Evolutionary conservation across 1,284 basidiomycete species (phyloP).

Genomic region (Rhodotorula sp.): DNA sequence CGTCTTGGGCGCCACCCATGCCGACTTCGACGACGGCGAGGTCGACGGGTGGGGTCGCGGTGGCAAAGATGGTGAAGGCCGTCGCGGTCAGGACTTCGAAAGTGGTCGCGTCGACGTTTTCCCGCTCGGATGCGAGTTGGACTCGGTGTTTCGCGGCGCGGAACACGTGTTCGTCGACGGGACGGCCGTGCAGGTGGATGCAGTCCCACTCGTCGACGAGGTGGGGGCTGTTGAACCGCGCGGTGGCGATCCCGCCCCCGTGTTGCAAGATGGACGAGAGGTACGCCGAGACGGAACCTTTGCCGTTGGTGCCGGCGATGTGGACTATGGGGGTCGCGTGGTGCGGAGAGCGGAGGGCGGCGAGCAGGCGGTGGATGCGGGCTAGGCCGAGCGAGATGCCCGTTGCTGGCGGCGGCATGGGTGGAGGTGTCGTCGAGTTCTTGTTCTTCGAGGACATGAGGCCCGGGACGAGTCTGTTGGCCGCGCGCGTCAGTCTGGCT

Average conservation of each 20-base stretch:
- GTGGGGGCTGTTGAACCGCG: constrained; percentile 91
- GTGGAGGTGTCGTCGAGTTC: not conserved
- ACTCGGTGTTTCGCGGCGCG: constrained; percentile 57
- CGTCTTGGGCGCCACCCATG: constrained; percentile 88
- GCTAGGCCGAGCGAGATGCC: constrained; percentile 73
- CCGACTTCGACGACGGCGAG: constrained; percentile 90
- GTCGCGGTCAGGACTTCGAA: constrained; percentile 85
- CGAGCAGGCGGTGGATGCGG: constrained; percentile 64
- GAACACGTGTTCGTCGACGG: constrained; percentile 57
- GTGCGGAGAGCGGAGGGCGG: constrained; percentile 57
- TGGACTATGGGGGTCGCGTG: constrained; percentile 83
- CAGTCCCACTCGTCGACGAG: constrained; percentile 75
- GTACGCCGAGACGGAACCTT: constrained; percentile 85
- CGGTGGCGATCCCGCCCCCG: constrained; percentile 59
- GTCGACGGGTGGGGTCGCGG: constrained; percentile 59
- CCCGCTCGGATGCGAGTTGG: constrained; percentile 45
- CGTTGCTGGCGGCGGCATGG: constrained; percentile 3
- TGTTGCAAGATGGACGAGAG: constrained; percentile 73
- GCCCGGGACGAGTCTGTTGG: not conserved
- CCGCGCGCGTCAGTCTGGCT: too few relatives aligned
- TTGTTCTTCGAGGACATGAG: not conserved
- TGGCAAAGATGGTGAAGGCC: constrained; percentile 71
- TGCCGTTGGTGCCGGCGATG: constrained; percentile 95
- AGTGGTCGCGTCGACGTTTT: constrained; percentile 58
- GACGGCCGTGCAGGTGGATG: constrained; percentile 61